A percentile compares a stretch with the other conserved stretches of the same genome.
phyloP scores from a whole-genome alignment of 2,329 filamentous ascomycete species.

The Aureobasidium mangrovei region DNA sequence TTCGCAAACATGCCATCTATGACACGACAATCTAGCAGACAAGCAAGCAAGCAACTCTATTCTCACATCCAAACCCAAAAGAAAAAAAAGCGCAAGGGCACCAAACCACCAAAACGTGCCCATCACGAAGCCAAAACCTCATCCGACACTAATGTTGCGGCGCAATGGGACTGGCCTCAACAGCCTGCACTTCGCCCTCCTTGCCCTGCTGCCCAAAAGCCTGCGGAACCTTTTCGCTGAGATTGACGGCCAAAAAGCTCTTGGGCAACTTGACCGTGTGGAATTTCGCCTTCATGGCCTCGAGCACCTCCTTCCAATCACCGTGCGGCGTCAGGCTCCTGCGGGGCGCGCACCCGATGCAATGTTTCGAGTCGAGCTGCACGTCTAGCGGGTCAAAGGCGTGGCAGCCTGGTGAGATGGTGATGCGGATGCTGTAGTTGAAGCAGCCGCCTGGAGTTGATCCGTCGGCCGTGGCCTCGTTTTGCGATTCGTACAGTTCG shows the following conservation, averaged over 20 bases:
- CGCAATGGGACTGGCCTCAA: too few species aligned
- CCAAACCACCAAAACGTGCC: too few species aligned
- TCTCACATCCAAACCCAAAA: too few species aligned
- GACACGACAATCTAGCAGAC: too few species aligned
- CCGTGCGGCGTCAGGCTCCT: conserved; percentile 82
- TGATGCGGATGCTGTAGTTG: conserved; percentile 93
- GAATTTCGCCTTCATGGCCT: conserved; percentile 89
- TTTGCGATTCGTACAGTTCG: conserved; percentile 92
- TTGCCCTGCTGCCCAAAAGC: conserved; percentile 28
- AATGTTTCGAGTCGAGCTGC: conserved; percentile 90
- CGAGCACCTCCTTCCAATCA: conserved; percentile 96
- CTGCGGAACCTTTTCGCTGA: conserved; percentile 40
- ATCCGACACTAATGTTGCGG: too few species aligned
- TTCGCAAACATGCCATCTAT: too few species aligned
- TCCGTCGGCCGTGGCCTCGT: conserved; percentile 34
- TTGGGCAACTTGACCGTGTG: conserved; percentile 57
- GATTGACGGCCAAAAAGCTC: conserved; percentile 42
- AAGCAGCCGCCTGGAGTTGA: conserved; percentile 55
- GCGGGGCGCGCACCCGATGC: conserved; percentile 87
- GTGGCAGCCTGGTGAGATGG: conserved; percentile 90
- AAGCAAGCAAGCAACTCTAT: too few species aligned
- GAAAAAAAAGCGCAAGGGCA: too few species aligned
- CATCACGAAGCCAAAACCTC: too few species aligned
- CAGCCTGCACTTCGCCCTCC: conserved; percentile 14
- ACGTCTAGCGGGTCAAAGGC: conserved; percentile 94